Evolutionary conservation across 352 stramenopile species (phyloP), one percentile per base, ranked within the genome.

Genomic region (Phytophthora cryptogea): DNA sequence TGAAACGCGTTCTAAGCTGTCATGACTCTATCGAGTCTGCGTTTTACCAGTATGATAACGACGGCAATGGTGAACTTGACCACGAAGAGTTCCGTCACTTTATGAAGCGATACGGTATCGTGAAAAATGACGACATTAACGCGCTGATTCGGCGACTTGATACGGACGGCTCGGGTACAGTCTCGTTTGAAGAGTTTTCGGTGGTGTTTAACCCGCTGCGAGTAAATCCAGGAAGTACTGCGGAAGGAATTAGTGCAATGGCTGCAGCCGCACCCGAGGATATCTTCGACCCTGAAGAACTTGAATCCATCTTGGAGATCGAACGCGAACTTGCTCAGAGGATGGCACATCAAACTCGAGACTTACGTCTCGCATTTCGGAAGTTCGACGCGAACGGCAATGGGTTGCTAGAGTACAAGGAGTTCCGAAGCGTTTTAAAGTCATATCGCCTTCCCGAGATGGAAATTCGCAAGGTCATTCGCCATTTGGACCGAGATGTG

Each of bases 91-190:
- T 91, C 33, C 31, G 51, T 5, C 62, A 74, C 40, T 83, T 85
- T 59, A 89, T 91, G 82, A 89, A 83, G 53, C 74, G 80, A 10
- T 89, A 89, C 44, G 82, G 82, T 1, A 89, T 91, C 41, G 64
- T 67, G 3, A 74, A 68, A 9, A 66, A 79, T 8, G 66, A 75
- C 4, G 82, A 89, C 54, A 89, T 91, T 14, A 57, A 74, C 31
- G 44, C 68, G 3, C 17, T 91, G 11, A 76, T 87, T 17, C 54
- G 60, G 23, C 47, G 74, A 3, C 60, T 91, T 0, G 82, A 91
- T 42, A 45, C 74, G 10, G 60, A 91, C 30, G 59, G 27, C 14
- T 88, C 78, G 0, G 79, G 76, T 2, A 75, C 76, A 7, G 68
- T 89, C 35, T 80, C 80, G n/a, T 69, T 82, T 8, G 52, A 82